Conservation (phyloP, 495 filamentous ascomycete species). For the Delitschia confertaspora region DNA sequence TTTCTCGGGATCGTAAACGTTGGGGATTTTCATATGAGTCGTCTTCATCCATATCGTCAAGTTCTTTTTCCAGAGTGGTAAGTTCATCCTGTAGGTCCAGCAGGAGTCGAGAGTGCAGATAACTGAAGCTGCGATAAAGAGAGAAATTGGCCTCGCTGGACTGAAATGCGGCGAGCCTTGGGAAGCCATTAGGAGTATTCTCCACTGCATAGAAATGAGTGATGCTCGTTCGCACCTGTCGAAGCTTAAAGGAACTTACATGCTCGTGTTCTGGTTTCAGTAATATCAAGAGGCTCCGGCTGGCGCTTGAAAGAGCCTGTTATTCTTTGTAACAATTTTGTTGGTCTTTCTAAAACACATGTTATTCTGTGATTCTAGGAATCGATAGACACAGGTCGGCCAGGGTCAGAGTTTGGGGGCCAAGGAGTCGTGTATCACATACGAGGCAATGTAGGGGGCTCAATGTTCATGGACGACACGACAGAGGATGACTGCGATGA, state of each 20-base stretch:
- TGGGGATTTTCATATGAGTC: slow-evolving; percentile 18
- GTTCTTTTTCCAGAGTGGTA: slow-evolving; percentile 30
- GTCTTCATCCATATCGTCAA: slow-evolving; percentile 30
- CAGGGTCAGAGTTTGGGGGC: slow-evolving; percentile 9
- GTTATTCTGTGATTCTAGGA: too few relatives aligned
- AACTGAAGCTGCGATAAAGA: slow-evolving; percentile 35
- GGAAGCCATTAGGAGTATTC: slow-evolving; percentile 33
- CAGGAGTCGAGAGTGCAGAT: slow-evolving; percentile 34
- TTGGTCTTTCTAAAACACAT: slow-evolving; percentile 11
- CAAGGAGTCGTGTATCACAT: slow-evolving; percentile 3
- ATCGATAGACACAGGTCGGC: too few relatives aligned
- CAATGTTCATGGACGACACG: slow-evolving; percentile 5
- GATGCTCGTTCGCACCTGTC: not conserved
- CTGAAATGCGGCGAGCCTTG: slow-evolving; percentile 34
- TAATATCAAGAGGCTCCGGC: slow-evolving; percentile 14
- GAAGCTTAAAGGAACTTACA: slow-evolving; percentile 9
- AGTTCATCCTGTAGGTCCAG: slow-evolving; percentile 36
- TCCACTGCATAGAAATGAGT: slow-evolving; percentile 27
- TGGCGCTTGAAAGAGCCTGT: slow-evolving; percentile 18
- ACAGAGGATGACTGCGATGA: slow-evolving; percentile 1
- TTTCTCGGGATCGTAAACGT: slow-evolving; percentile 21
- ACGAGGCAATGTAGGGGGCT: slow-evolving; percentile 20
- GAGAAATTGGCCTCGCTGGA: slow-evolving; percentile 34
- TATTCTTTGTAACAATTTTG: slow-evolving; percentile 13
- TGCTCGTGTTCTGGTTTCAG: slow-evolving; percentile 19